These are phyloP conservation scores for Aspergillus sp. DNA, from an alignment of 2,329 filamentous ascomycete genomes.

Conservation along the genomic window DNA sequence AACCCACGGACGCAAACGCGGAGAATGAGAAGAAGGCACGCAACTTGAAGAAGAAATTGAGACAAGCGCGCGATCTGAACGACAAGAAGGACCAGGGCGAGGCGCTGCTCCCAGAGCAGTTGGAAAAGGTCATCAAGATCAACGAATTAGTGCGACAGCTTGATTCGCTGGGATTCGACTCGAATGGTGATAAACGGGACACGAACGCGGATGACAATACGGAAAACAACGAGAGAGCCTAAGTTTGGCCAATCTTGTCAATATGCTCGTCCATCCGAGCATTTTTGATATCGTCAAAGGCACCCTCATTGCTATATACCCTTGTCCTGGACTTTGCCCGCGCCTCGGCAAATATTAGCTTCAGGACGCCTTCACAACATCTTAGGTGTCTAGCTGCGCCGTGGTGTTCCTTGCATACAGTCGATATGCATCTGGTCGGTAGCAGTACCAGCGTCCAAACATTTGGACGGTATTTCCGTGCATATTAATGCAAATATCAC, in stretches of 20 bases:
- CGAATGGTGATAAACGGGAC: slow-evolving; percentile 59
- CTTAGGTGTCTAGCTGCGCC: too few species aligned
- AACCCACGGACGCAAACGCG: slow-evolving; percentile 34
- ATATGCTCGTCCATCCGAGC: not conserved
- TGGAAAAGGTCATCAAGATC: slow-evolving; percentile 96
- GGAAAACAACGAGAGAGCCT: slow-evolving; percentile 5
- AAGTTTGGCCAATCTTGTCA: not conserved
- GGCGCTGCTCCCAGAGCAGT: slow-evolving; percentile 79
- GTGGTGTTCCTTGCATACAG: too few species aligned
- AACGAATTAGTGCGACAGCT: slow-evolving; percentile 86
- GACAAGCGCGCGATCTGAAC: slow-evolving; percentile 83
- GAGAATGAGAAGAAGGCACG: slow-evolving; percentile 90
- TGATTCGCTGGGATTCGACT: slow-evolving; percentile 73
- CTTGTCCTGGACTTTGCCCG: not conserved
- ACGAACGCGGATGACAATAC: slow-evolving; percentile 6
- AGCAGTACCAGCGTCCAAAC: too few species aligned
- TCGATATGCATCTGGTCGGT: too few species aligned
- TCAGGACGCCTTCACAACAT: too few species aligned
- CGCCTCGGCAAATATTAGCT: not conserved
- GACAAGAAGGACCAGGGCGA: slow-evolving; percentile 85
- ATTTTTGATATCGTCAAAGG: not conserved
- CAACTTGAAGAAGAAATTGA: slow-evolving; percentile 86
- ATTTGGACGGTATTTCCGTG: too few species aligned
- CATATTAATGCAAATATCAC: too few species aligned
- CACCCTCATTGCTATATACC: not conserved